Conservation (phyloP, 495 filamentous ascomycete genomes). For the Alectoria sarmentosa region DNA sequence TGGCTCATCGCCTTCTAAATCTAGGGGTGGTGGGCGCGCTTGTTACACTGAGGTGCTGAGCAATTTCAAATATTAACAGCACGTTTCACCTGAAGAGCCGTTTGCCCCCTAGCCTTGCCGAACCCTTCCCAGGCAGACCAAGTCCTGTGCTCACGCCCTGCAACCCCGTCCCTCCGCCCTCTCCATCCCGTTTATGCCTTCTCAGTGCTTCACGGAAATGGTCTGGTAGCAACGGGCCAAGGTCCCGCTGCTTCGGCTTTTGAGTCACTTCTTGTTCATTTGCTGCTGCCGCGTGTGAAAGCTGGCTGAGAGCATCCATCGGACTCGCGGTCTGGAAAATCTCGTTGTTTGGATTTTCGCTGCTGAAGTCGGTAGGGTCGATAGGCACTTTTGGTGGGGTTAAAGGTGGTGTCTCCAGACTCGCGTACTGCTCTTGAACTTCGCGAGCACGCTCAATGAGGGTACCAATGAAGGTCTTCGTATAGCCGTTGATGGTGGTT, state of each 20-base stretch:
- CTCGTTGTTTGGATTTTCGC: slow-evolving; percentile 20
- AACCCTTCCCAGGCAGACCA: slow-evolving; percentile 54
- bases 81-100: slow-evolving; percentile 53
- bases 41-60: background rate
- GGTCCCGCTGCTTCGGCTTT: slow-evolving; percentile 39
- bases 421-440: slow-evolving; percentile 61
- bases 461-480: slow-evolving; percentile 78
- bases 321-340: slow-evolving; percentile 4
- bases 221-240: slow-evolving; percentile 70
- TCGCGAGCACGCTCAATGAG: slow-evolving; percentile 73
- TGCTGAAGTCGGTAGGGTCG: slow-evolving; percentile 21
- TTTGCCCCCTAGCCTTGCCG: slow-evolving; percentile 54
- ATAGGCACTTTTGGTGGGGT: slow-evolving; percentile 26
- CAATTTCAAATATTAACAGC: background rate
- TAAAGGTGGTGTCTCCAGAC: slow-evolving; percentile 28
- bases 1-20: background rate
- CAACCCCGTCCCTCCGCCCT: slow-evolving; percentile 64
- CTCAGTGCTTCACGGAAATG: slow-evolving; percentile 75
- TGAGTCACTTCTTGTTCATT: background rate
- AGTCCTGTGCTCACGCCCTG: slow-evolving; percentile 65
- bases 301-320: slow-evolving; percentile 1
- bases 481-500: slow-evolving; percentile 69
- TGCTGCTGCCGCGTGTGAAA: background rate
- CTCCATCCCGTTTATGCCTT: slow-evolving; percentile 58
- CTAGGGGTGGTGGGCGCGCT: background rate